Percentiles rank a stretch among this genome's conserved stretches.
Conservation (phyloP, 2,329 filamentous ascomycete species). For the Fusarium haematococcum region DNA sequence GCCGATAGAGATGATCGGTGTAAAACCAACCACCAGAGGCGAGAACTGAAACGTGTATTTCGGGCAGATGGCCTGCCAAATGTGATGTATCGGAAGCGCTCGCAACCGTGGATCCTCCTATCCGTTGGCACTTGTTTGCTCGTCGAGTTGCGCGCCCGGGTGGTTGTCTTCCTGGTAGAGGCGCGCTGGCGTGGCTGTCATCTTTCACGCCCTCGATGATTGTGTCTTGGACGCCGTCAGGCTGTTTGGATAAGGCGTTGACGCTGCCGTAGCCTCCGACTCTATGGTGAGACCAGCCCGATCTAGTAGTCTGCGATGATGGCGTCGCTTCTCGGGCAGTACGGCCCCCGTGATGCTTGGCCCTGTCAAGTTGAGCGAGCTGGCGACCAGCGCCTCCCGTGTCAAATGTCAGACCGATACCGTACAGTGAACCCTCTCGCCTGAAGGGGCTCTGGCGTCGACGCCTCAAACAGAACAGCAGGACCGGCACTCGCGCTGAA, state of each 20-base stretch:
- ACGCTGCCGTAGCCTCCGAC: constrained; percentile 6
- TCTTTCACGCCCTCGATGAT: constrained; percentile 12
- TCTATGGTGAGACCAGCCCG: constrained; percentile 7
- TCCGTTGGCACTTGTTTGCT: constrained; percentile 1
- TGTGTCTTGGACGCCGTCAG: constrained; percentile 4
- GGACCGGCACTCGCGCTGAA: constrained; percentile 23
- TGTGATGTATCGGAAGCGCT: constrained; percentile 14
- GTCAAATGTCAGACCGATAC: neutral
- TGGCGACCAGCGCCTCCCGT: constrained; percentile 20
- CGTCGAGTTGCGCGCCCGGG: neutral
- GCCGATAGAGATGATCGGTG: neutral
- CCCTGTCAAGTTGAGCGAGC: constrained; percentile 8
- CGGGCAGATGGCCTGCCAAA: neutral
- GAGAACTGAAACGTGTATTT: constrained; percentile 1
- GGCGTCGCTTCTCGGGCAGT: neutral
- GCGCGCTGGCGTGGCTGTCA: constrained; percentile 25
- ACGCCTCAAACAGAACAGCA: constrained; percentile 14
- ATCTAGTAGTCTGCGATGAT: neutral
- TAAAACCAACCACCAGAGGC: neutral
- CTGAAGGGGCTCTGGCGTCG: constrained; percentile 5
- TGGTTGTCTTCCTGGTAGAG: constrained; percentile 14
- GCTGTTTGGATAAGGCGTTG: neutral
- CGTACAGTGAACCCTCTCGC: constrained; percentile 7
- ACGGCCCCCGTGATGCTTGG: constrained; percentile 1
- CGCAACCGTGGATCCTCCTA: constrained; percentile 1